These are phyloP conservation scores for Salvia rosmarinus DNA, from an alignment of 257 asterid species.

Conservation along the genomic window DNA sequence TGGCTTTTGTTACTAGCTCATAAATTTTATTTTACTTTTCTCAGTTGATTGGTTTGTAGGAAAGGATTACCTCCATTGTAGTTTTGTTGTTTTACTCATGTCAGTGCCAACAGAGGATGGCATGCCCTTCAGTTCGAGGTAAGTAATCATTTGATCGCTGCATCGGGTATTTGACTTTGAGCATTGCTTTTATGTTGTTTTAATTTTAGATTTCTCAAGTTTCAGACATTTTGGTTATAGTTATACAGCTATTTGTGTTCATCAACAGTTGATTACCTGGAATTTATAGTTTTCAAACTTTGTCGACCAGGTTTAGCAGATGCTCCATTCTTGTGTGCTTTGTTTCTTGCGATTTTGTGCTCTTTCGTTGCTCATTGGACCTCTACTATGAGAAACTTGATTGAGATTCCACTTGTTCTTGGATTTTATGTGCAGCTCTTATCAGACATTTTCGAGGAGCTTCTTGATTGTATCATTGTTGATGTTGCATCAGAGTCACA, in stretches of 20 bases:
- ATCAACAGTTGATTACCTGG: constrained; percentile 3
- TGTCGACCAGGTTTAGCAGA: background rate
- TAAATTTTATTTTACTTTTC: background rate
- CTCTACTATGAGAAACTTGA: constrained; percentile 10
- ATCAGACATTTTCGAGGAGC: constrained; percentile 58
- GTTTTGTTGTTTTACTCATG: constrained; percentile 41
- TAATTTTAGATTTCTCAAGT: background rate
- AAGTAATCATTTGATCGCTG: constrained; percentile 2
- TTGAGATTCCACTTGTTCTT: constrained; percentile 11
- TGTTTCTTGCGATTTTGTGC: background rate
- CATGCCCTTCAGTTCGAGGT: constrained; percentile 56
- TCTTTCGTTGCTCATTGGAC: background rate
- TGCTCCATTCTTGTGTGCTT: constrained; percentile 1
- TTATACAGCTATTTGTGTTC: background rate
- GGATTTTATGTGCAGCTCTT: constrained; percentile 56
- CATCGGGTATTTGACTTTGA: background rate
- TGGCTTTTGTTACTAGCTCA: constrained; percentile 13
- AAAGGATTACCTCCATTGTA: constrained; percentile 11
- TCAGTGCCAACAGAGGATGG: constrained; percentile 52
- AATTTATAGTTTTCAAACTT: background rate
- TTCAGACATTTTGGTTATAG: background rate
- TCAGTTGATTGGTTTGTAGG: constrained; percentile 34
- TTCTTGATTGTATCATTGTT: constrained; percentile 75
- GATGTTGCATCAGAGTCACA: constrained; percentile 98
- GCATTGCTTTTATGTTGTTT: background rate